Evolutionary conservation across 2,329 filamentous ascomycete species (phyloP), one percentile per base, ranked within the genome.

Genomic region (Cyclaneusma minus): DNA sequence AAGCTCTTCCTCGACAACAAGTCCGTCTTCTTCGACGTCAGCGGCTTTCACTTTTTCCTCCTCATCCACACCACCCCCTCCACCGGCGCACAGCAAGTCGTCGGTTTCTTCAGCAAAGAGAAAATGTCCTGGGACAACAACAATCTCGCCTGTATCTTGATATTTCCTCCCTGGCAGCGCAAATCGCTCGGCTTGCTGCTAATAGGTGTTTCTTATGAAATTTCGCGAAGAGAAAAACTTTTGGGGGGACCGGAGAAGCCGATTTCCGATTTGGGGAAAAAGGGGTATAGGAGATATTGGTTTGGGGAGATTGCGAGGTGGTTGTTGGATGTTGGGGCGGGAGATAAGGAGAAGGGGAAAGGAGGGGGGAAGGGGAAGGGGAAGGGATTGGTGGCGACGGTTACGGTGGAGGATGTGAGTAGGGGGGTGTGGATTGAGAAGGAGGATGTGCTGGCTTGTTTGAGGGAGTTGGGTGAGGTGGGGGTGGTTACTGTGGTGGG

Each of bases 51-150:
- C 39, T 98, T 93, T 60, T 95, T 92, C 49, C 67, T 92, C 4
- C 71, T 95, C 28, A 78, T 89, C 22, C 78, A 85, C 44, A 78
- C 72, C 6, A 35, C 7, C 26, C 23, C 30, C 17, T 28, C 30
- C 6, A 27, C 33, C 17, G 10, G 43, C 12, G 47, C 50, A 21
- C 45, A 51, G 12, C 70, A 76, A 44, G 74, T 94, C 16, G 69
- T 87, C 1, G 89, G 89, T n/a, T 95, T 95, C 63, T 98, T 95
- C 58, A 91, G 81, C 36, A 95, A 98, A 49, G 89, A 98, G 52
- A 95, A 95, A 50, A 79, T 94, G 62, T 93, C 83, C 3, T 98
- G 89, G 87, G 89, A 98, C 44, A 85, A 87, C 44, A 95, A 98
- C 52, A 98, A 95, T 39, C 64, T 98, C 4, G 89, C 89, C 1